Evolutionary conservation across 352 stramenopile species (phyloP).

Genomic region (Phytophthora quininea): DNA sequence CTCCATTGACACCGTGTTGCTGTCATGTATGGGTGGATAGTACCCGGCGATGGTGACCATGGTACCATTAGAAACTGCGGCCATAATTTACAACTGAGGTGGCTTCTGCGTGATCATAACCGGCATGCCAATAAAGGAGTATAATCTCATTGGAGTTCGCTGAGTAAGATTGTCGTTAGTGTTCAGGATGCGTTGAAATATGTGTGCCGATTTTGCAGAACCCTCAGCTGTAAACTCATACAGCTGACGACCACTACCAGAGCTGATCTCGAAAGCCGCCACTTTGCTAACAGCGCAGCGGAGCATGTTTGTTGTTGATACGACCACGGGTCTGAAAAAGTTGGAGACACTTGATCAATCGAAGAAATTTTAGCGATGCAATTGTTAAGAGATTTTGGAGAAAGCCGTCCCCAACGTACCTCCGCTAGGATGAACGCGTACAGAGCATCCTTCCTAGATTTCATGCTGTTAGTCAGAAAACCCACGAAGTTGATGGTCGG

Average conservation of each 20-base stretch:
- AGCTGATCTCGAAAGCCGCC: slow-evolving; percentile 1
- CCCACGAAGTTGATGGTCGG: not conserved
- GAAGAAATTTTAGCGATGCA: not conserved
- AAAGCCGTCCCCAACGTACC: not conserved
- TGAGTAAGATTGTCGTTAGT: slow-evolving; percentile 7
- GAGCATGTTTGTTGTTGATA: slow-evolving; percentile 10
- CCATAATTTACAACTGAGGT: not conserved
- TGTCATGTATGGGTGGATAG: not conserved
- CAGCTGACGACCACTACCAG: not conserved
- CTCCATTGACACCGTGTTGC: not conserved
- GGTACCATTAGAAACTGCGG: slow-evolving; percentile 9
- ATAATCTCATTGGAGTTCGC: slow-evolving; percentile 3
- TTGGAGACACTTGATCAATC: not conserved
- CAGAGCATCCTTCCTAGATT: not conserved
- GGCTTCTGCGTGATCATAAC: slow-evolving; percentile 8
- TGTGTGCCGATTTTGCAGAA: not conserved
- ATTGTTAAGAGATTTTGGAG: not conserved
- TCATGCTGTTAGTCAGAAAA: slow-evolving; percentile 10
- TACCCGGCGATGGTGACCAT: slow-evolving; percentile 2
- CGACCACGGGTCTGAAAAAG: slow-evolving; percentile 12
- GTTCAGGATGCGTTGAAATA: not conserved
- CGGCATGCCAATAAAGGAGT: slow-evolving; percentile 11
- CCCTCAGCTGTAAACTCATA: slow-evolving; percentile 8
- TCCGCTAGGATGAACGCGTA: slow-evolving; percentile 1
- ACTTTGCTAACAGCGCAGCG: slow-evolving; percentile 4